A percentile compares a stretch with the other conserved stretches of the same genome.
Conservation (phyloP, 129 eudicot genomes). For the Heracleum sosnowskyi region DNA sequence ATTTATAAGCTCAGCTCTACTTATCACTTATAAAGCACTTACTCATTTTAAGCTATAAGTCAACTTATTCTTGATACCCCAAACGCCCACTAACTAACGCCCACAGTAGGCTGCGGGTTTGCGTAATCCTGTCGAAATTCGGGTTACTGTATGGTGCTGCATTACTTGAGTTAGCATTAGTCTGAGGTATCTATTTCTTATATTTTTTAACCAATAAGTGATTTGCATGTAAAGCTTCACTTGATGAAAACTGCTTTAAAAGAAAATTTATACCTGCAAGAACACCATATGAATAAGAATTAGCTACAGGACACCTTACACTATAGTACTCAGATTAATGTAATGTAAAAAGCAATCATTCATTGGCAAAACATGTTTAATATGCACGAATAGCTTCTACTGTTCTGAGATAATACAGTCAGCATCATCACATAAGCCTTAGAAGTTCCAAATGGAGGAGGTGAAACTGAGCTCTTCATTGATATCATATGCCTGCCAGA, state of each 20-base stretch:
- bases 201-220: background rate
- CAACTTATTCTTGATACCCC: too few species aligned
- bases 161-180: too few species aligned
- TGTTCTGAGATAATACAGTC: background rate
- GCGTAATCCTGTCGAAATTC: background rate
- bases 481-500: slow-evolving; percentile 30
- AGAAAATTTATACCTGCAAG: background rate
- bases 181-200: background rate
- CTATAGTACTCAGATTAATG: background rate
- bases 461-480: slow-evolving; percentile 55
- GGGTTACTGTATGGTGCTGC: too few species aligned
- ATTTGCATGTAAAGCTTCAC: background rate
- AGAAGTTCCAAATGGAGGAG: slow-evolving; percentile 68
- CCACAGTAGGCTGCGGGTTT: too few species aligned
- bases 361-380: background rate
- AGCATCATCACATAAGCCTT: background rate
- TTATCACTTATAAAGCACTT: too few species aligned
- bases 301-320: background rate
- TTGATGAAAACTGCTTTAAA: background rate
- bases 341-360: background rate
- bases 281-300: background rate
- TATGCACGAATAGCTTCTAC: background rate
- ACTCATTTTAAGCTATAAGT: too few species aligned
- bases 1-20: too few species aligned
- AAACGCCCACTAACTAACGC: too few species aligned